Base-by-base conservation (phyloP, 768 basidiomycete genomes). In the Collybia sp. region DNA sequence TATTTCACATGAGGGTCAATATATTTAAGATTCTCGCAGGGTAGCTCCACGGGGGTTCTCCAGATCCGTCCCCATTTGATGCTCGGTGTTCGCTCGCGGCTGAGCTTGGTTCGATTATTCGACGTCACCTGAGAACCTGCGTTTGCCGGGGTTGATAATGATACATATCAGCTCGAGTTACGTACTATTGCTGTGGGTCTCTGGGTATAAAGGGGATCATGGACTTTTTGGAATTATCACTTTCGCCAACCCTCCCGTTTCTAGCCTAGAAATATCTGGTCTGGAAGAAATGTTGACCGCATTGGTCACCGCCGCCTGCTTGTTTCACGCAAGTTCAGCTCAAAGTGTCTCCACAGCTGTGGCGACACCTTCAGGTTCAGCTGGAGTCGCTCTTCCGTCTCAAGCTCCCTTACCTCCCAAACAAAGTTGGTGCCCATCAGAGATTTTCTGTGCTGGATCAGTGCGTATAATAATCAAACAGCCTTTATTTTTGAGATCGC, bases 361-460 rank as follows among this genome's bases (percentile, higher is more conserved):
- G 5, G 37, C 43, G n/a, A 43, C 52, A 0, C 58, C 65, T 17
- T 49, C 73, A 12, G 57, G 25, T 0, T 52, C 84, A 12, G 63
- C 79, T 30, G 66, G 66, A 33, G 63, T 73, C 15, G 48, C 65
- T n/a, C 58, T 90, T 33, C 85, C 88, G 12, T 80, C 85, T 1
- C 85, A 88, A 54, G 76, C 63, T 17, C 62, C 79, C 5, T 52
- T 83, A 12, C 85, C 88, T 13, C 84, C 87, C 0, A 69, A 64
- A 35, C 89, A 92, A 65, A 63, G 72, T 37, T 92, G 89, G 89
- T 92, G 89, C 58, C 70, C 71, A 30, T 74, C 73, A 39, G 64
- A 85, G 43, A 89, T 93, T 44, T 93, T 89, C 66, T 93, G 90
- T 59, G 74, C 88, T 2, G 91, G 91, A 31, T 45, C 73, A 18